These are phyloP conservation scores for Venustampulla echinocandica DNA, from an alignment of 495 filamentous ascomycete species.

Conservation along the genomic window DNA sequence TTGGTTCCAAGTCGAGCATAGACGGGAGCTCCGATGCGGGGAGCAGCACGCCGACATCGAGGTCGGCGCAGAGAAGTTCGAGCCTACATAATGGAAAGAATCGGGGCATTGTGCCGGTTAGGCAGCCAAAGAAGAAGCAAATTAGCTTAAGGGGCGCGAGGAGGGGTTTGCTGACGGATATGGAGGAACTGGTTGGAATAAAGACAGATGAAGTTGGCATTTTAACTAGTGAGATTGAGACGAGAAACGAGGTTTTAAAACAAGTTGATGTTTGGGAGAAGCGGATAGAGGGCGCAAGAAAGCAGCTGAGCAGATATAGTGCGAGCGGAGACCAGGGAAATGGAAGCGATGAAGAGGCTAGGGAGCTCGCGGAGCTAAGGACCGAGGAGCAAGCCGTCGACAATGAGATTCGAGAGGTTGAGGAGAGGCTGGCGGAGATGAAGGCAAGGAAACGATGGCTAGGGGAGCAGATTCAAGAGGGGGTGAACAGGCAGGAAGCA, in stretches of 20 bases:
- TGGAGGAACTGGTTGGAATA: conserved; percentile 61
- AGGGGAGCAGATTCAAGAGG: conserved; percentile 48
- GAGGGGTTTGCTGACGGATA: conserved; percentile 59
- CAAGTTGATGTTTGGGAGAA: conserved; percentile 53
- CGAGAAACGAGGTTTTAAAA: conserved; percentile 49
- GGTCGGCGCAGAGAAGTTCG: conserved; percentile 21
- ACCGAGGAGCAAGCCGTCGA: conserved; percentile 45
- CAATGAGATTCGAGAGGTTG: conserved; percentile 50
- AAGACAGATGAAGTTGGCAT: conserved; percentile 62
- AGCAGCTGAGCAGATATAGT: conserved; percentile 3
- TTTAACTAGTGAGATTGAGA: conserved; percentile 45
- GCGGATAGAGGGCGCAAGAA: conserved; percentile 34
- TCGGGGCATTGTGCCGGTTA: conserved; percentile 47
- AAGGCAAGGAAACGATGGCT: conserved; percentile 54
- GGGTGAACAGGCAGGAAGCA: conserved; percentile 49
- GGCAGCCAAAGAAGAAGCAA: conserved; percentile 47
- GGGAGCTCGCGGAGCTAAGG: conserved; percentile 38
- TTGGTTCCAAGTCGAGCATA: conserved; percentile 4
- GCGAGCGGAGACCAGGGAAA: conserved; percentile 13
- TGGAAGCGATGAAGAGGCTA: conserved; percentile 15
- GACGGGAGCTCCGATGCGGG: conserved; percentile 27
- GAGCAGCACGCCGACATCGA: conserved; percentile 29
- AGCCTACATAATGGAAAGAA: conserved; percentile 20
- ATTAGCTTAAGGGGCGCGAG: conserved; percentile 59
- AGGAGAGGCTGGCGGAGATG: conserved; percentile 59